These are phyloP conservation scores for Colletotrichum gigasporum DNA, from an alignment of 2,329 filamentous ascomycete species.

Conservation along the genomic window DNA sequence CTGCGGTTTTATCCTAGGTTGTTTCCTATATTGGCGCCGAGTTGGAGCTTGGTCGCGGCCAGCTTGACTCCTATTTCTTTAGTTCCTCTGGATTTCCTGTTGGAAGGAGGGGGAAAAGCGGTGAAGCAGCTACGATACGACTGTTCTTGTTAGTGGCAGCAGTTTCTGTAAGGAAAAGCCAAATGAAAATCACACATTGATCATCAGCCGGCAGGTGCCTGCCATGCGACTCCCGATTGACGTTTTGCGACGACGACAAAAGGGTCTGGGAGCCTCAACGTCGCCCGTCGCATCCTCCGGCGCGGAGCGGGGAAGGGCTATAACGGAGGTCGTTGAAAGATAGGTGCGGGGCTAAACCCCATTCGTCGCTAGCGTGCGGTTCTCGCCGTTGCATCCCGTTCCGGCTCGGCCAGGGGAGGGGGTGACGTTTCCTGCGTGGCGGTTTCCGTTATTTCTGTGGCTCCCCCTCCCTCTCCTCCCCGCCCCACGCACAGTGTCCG, in stretches of 20 bases:
- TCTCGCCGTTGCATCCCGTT: slow-evolving; percentile 33
- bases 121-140: slow-evolving; percentile 23
- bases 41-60: background rate
- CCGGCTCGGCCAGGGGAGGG: slow-evolving; percentile 21
- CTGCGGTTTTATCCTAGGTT: slow-evolving; percentile 11
- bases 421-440: background rate
- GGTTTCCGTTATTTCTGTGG: background rate
- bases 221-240: background rate
- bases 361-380: slow-evolving; percentile 23
- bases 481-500: background rate
- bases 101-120: background rate
- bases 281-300: background rate
- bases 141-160: slow-evolving; percentile 19
- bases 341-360: slow-evolving; percentile 9
- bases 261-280: too few relatives aligned
- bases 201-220: background rate
- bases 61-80: slow-evolving; percentile 14
- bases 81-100: slow-evolving; percentile 13
- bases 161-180: slow-evolving; percentile 8
- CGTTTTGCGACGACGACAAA: background rate
- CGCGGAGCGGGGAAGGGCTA: background rate
- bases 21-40: slow-evolving; percentile 19
- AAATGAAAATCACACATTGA: background rate
- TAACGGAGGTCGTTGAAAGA: slow-evolving; percentile 30
- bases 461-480: background rate